Base-by-base conservation (phyloP, 2,329 filamentous ascomycete genomes). In the Aspergillaceae sp. region DNA sequence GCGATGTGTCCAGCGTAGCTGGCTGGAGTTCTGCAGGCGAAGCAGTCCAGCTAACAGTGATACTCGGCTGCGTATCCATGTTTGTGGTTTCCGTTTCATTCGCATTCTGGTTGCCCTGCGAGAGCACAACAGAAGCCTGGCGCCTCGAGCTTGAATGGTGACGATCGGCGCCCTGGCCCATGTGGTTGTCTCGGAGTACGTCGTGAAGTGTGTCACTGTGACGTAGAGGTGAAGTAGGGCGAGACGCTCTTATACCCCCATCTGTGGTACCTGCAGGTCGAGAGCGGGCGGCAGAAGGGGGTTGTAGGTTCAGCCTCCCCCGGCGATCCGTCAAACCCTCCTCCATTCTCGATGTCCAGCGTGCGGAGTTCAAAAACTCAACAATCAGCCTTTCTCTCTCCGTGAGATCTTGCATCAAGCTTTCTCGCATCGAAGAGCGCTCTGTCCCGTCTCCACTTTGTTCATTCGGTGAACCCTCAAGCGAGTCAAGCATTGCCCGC, bases 351-450 rank as follows among this genome's bases (percentile, higher is more conserved):
- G 65, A 61, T 5, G 64, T 61, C 62, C 63, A 70, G 36, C 67
- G 63, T 36, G 66, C 64, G 26, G 65, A 62, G 48, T 70, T 69
- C 49, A 72, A 50, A 44, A 68, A 69, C 41, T 71, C 67, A 48
- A 71, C 62, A 32, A 72, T 67, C 46, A 68, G 56, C 44, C 69
- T 62, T 52, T 72, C 69, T 42, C 67, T 61, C 44, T 70, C 65
- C 3, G 62, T 66, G 41, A 71, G 61, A 45, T 67, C 64, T 40
- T 67, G 62, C 32, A 67, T 57, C 42, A 66, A 46, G 41, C 55
- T 63, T 44, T 70, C 67, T 33, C 65, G 64, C 36, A 63, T 46
- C 9, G 59, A 55, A 33, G 57, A 57, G 35, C 54, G 53, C 26
- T 60, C 64, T 8, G 51, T 44, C 8, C 54, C 56, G 28, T 50